Evolutionary conservation across 805 yeast genomes (phyloP).

Genomic region (Starmerella bombicola): DNA sequence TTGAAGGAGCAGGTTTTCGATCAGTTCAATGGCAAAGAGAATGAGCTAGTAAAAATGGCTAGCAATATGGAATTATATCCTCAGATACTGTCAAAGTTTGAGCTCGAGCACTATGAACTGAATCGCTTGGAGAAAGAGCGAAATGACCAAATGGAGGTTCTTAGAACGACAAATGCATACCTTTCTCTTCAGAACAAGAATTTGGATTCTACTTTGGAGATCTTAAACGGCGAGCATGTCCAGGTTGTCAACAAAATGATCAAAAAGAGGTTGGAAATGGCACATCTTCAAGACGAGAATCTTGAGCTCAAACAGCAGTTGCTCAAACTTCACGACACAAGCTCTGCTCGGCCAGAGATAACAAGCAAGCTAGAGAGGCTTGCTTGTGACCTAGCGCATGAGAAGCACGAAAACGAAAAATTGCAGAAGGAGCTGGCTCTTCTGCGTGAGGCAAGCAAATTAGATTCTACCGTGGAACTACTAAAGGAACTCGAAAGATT

Average conservation of each 20-base stretch:
- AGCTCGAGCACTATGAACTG: conserved; percentile 63
- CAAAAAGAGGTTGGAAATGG: conserved; percentile 59
- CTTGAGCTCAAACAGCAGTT: conserved; percentile 35
- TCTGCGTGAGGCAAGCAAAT: conserved; percentile 5
- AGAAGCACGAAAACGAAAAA: conserved; percentile 11
- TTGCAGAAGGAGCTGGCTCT: conserved; percentile 18
- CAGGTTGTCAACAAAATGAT: conserved; percentile 81
- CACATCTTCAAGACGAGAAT: conserved; percentile 65
- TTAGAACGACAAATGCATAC: conserved; percentile 55
- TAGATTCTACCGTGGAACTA: conserved; percentile 8
- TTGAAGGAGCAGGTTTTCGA: conserved; percentile 71
- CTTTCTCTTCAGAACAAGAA: conserved; percentile 60
- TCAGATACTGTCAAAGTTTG: conserved; percentile 54
- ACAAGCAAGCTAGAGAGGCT: neutral
- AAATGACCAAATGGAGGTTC: conserved; percentile 45
- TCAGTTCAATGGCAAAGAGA: conserved; percentile 49
- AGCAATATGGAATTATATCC: conserved; percentile 64
- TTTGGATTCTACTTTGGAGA: conserved; percentile 55
- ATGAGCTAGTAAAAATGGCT: conserved; percentile 67
- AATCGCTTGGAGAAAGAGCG: conserved; percentile 54
- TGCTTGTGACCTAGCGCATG: conserved; percentile 4
- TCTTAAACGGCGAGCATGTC: conserved; percentile 70
- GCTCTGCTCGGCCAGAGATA: conserved; percentile 8
- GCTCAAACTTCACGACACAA: conserved; percentile 5
- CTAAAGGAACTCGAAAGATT: conserved; percentile 14